These are phyloP conservation scores for Debaryomyces udenii DNA, from an alignment of 1,139 yeast species.

Conservation along the genomic window DNA sequence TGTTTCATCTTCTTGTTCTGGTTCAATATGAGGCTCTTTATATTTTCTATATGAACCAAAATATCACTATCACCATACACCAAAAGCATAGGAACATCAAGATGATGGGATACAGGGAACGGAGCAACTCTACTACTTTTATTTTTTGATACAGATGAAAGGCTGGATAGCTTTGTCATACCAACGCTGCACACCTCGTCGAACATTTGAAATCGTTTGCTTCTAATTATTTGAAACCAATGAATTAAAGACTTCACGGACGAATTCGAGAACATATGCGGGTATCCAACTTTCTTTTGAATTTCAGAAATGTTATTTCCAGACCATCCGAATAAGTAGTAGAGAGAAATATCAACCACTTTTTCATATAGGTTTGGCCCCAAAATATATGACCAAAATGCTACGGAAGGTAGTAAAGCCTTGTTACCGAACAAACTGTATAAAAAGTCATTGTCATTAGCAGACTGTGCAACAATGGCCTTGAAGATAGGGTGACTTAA, in stretches of 20 bases:
- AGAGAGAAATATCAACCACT: constrained; percentile 41
- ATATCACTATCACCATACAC: constrained; percentile 46
- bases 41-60: constrained; percentile 43
- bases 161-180: constrained; percentile 25
- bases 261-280: constrained; percentile 51
- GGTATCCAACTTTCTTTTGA: constrained; percentile 47
- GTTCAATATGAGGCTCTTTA: constrained; percentile 26
- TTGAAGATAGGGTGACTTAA: constrained; percentile 41
- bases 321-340: constrained; percentile 46
- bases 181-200: constrained; percentile 43
- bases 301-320: constrained; percentile 33
- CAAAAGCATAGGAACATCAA: constrained; percentile 45
- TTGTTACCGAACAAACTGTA: constrained; percentile 44
- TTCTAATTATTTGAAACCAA: constrained; percentile 51
- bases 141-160: constrained; percentile 23
- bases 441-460: constrained; percentile 35
- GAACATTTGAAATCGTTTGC: constrained; percentile 49
- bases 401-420: constrained; percentile 48
- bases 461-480: constrained; percentile 40
- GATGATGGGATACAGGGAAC: constrained; percentile 49
- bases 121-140: constrained; percentile 58
- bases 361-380: constrained; percentile 38
- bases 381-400: constrained; percentile 46
- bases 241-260: constrained; percentile 50
- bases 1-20: constrained; percentile 29